A percentile compares a stretch with the other conserved stretches of the same genome.
These are phyloP conservation scores for Dioscorea dumetorum DNA, from an alignment of 106 monocot genomes.

Conservation along the genomic window DNA sequence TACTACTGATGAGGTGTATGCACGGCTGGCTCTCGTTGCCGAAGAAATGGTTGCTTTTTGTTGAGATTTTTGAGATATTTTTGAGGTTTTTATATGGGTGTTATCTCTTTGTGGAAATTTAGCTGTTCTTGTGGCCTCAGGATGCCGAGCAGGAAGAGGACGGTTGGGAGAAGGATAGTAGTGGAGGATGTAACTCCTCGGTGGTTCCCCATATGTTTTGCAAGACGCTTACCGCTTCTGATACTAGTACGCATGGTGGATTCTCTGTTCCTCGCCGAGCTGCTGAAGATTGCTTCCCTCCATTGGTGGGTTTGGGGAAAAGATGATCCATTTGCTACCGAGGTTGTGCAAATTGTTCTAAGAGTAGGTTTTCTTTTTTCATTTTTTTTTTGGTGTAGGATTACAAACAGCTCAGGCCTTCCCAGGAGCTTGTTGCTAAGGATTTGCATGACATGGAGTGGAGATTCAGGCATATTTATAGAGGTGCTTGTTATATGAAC, in stretches of 20 bases:
- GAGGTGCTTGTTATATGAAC: conserved; percentile 31
- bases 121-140: background rate
- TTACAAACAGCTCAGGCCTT: conserved; percentile 88
- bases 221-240: conserved; percentile 96
- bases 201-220: conserved; percentile 91
- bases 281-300: conserved; percentile 98
- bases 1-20: conserved; percentile 78
- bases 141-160: conserved; percentile 18
- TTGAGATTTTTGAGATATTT: too few relatives aligned
- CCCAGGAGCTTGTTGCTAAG: conserved; percentile 86
- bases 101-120: too few relatives aligned
- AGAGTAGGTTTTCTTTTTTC: background rate
- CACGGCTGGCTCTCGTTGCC: conserved; percentile 62
- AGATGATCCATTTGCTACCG: too few relatives aligned
- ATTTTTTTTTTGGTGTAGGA: conserved; percentile 32
- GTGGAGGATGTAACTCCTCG: conserved; percentile 16
- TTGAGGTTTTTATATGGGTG: too few relatives aligned
- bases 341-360: too few relatives aligned
- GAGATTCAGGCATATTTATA: conserved; percentile 87
- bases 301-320: conserved; percentile 42
- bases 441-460: conserved; percentile 93
- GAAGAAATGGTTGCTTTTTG: conserved; percentile 38
- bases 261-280: conserved; percentile 96
- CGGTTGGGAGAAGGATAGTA: conserved; percentile 21
- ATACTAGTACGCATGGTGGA: conserved; percentile 97